Evolutionary conservation across 345 rosid genomes (phyloP), one percentile per base, ranked within the genome.

Genomic region (Corymbia maculata): DNA sequence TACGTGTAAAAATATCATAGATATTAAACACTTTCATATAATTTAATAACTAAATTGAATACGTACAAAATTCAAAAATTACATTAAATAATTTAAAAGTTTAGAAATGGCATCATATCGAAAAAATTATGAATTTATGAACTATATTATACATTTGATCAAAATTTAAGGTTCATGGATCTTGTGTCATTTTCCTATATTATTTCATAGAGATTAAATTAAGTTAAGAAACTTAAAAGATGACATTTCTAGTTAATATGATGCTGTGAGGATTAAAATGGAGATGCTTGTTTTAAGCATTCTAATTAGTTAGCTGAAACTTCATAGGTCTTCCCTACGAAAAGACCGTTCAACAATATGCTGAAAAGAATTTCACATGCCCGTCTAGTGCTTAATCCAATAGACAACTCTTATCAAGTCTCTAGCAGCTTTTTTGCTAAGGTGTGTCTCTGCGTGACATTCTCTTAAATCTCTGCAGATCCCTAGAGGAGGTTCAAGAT

Each of bases 131-230:
- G 26, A 59, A 0, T 26, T 26, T 1, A 21, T 15, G 0, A 24
- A 59, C 26, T 3, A 59, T 28, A 5, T 5, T 59, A 0, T 2
- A 0, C 11, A 59, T 59, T 1, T 7, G 11, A 0, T 2, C 26
- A 26, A 59, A 59, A 0, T 59, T 26, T 11, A 59, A 0, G n/a
- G n/a, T n/a, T n/a, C n/a, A n/a, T n/a, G n/a, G n/a, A n/a, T n/a
- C n/a, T n/a, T 0, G 0, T 1, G 26, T 59, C 13, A 24, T 57
- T 0, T 57, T 57, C 24, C 2, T 26, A 57, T 57, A 57, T 4
- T 57, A 57, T 57, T 24, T 4, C 24, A 28, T 59, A 13, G 13
- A 59, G 11, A 59, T 59, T 59, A 26, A 24, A 59, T 26, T 26
- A 10, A 11, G 30, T 59, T 26, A 26, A 59, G 66, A 26, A 36